Conservation (phyloP, 176 grass and related monocot genomes). For the Ananas comosus region DNA sequence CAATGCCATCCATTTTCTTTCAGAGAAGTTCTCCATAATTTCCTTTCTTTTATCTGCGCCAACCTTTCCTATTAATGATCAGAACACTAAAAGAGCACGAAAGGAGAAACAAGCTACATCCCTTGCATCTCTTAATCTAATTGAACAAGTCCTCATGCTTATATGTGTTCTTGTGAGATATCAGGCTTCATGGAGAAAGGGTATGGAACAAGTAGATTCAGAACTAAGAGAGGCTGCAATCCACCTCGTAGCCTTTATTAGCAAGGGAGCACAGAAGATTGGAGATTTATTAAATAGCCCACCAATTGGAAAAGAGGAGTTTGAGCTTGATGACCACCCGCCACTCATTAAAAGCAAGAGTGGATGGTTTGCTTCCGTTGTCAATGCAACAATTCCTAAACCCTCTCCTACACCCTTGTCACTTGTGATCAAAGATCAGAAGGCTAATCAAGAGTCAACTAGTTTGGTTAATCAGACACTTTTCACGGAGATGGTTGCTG, state of each 20-base stretch:
- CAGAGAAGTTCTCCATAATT: slow-evolving; percentile 52
- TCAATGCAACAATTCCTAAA: slow-evolving; percentile 23
- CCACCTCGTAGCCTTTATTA: slow-evolving; percentile 85
- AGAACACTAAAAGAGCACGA: slow-evolving; percentile 47
- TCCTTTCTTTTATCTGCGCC: slow-evolving; percentile 76
- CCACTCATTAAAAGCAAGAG: slow-evolving; percentile 49
- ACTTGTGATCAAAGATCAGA: slow-evolving; percentile 23
- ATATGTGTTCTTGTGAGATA: slow-evolving; percentile 61
- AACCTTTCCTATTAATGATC: slow-evolving; percentile 30
- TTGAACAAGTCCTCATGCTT: slow-evolving; percentile 62
- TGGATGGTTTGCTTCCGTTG: slow-evolving; percentile 62
- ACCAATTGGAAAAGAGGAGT: slow-evolving; percentile 57
- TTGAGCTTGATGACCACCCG: slow-evolving; percentile 40
- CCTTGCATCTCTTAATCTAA: slow-evolving; percentile 56
- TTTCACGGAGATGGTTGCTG: slow-evolving; percentile 57
- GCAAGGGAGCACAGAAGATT: slow-evolving; percentile 42
- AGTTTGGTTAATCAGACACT: slow-evolving; percentile 36
- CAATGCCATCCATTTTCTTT: slow-evolving; percentile 51
- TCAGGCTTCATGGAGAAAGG: slow-evolving; percentile 35
- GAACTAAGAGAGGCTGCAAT: slow-evolving; percentile 65
- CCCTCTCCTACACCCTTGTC: slow-evolving; percentile 19
- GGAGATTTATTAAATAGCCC: slow-evolving; percentile 31
- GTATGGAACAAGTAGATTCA: slow-evolving; percentile 60
- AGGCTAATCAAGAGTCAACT: slow-evolving; percentile 23
- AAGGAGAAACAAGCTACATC: slow-evolving; percentile 47